Evolutionary conservation across 1,284 basidiomycete genomes (phyloP).

Genomic region (Inonotus obliquus): DNA sequence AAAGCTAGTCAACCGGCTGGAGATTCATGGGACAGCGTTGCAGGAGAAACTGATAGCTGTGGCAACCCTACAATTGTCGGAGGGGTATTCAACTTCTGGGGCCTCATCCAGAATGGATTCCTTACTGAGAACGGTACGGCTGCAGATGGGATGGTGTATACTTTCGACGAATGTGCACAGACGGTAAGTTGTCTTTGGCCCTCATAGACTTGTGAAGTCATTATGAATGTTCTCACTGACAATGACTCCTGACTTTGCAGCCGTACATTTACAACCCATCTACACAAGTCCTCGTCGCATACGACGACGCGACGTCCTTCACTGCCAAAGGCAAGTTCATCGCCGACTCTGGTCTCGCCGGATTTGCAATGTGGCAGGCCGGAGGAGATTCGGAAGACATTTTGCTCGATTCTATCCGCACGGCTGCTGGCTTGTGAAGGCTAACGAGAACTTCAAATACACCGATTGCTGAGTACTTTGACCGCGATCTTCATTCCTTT

Average conservation of each 20-base stretch:
- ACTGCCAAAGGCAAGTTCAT: conserved; percentile 57
- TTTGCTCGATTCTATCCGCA: conserved; percentile 48
- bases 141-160: conserved; percentile 43
- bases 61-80: conserved; percentile 40
- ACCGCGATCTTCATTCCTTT: no score
- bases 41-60: conserved; percentile 48
- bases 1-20: conserved; percentile 41
- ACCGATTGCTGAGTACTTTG: no score
- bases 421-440: not conserved
- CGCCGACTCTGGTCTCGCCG: conserved; percentile 42
- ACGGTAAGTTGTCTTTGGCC: conserved; percentile 49
- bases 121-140: conserved; percentile 48
- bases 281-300: conserved; percentile 53
- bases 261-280: conserved; percentile 58
- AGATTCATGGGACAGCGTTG: conserved; percentile 47
- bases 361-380: conserved; percentile 63
- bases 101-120: conserved; percentile 50
- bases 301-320: conserved; percentile 56
- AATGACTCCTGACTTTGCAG: conserved; percentile 30
- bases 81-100: conserved; percentile 58
- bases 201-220: not conserved
- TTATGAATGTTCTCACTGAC: not conserved
- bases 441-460: not conserved
- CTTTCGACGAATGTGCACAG: conserved; percentile 61
- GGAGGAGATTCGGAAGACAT: conserved; percentile 55